phyloP scores from a whole-genome alignment of 768 basidiomycete species.

The Suillus occidentalis region DNA sequence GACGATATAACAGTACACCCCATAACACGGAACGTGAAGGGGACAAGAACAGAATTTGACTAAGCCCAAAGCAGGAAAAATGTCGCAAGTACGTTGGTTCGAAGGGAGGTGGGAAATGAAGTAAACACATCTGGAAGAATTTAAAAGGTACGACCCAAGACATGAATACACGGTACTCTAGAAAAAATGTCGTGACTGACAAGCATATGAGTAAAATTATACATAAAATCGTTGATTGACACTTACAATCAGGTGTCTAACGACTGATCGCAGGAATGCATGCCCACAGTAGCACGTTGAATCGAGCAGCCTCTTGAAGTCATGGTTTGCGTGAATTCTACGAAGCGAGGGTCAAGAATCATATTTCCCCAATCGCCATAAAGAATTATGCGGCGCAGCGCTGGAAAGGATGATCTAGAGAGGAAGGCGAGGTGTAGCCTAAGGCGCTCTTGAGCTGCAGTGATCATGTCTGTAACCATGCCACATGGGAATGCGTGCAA shows the following conservation, averaged over 20 bases:
- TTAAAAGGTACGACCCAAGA: neutral
- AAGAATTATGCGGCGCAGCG: constrained; percentile 45
- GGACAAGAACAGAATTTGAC: neutral
- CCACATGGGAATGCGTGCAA: constrained; percentile 51
- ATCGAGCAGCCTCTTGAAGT: constrained; percentile 34
- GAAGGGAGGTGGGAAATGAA: neutral
- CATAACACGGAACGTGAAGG: too few relatives aligned
- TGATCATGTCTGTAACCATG: constrained; percentile 36
- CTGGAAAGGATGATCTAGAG: constrained; percentile 41
- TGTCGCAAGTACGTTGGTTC: neutral
- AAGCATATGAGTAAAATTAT: neutral
- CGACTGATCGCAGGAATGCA: neutral
- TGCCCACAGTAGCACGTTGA: constrained; percentile 16
- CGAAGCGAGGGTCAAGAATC: constrained; percentile 39
- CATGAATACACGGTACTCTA: neutral
- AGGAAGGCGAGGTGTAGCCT: constrained; percentile 49
- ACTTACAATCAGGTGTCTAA: neutral
- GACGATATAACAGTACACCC: neutral
- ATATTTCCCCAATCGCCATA: constrained; percentile 55
- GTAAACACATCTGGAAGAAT: too few relatives aligned
- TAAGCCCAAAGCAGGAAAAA: neutral
- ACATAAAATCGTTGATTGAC: neutral
- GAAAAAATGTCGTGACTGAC: neutral
- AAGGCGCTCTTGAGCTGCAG: constrained; percentile 40
- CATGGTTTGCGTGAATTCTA: constrained; percentile 30